Evolutionary conservation across 352 stramenopile species (phyloP).

Genomic region (Globisporangium ultimum): DNA sequence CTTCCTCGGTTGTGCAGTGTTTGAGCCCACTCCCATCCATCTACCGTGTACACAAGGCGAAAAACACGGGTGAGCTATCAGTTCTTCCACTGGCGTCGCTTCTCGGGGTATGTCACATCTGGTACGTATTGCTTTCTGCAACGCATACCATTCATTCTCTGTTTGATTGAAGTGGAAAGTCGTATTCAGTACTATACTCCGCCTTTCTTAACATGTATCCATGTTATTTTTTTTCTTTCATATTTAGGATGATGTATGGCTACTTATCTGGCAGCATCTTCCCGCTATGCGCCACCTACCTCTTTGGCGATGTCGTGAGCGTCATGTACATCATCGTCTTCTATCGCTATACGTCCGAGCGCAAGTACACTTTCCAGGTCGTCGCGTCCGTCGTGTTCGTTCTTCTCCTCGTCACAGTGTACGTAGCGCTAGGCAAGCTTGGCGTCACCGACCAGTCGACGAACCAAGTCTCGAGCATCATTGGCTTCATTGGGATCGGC

Average conservation of each 20-base stretch:
- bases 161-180: too few relatives aligned
- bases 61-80: conserved; percentile 7
- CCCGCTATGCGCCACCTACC: conserved; percentile 14
- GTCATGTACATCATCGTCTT: conserved; percentile 15
- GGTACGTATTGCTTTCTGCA: too few relatives aligned
- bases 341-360: conserved; percentile 16
- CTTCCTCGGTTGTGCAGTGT: conserved; percentile 5
- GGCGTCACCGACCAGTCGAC: conserved; percentile 12
- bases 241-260: conserved; percentile 26
- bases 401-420: conserved; percentile 18
- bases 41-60: conserved; percentile 4
- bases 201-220: too few relatives aligned
- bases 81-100: conserved; percentile 8
- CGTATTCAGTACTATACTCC: too few relatives aligned
- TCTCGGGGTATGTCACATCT: conserved; percentile 8
- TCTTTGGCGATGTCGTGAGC: conserved; percentile 8
- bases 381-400: conserved; percentile 1
- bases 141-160: too few relatives aligned
- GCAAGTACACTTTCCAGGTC: conserved; percentile 8
- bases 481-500: conserved; percentile 25
- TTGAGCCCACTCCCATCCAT: conserved; percentile 6
- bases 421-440: conserved; percentile 17
- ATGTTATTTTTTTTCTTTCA: not conserved
- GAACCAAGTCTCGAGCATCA: conserved; percentile 12
- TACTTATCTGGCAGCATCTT: conserved; percentile 25